phyloP scores from a whole-genome alignment of 495 filamentous ascomycete genomes.

The Aspergillus sclerotiicarbonarius region DNA sequence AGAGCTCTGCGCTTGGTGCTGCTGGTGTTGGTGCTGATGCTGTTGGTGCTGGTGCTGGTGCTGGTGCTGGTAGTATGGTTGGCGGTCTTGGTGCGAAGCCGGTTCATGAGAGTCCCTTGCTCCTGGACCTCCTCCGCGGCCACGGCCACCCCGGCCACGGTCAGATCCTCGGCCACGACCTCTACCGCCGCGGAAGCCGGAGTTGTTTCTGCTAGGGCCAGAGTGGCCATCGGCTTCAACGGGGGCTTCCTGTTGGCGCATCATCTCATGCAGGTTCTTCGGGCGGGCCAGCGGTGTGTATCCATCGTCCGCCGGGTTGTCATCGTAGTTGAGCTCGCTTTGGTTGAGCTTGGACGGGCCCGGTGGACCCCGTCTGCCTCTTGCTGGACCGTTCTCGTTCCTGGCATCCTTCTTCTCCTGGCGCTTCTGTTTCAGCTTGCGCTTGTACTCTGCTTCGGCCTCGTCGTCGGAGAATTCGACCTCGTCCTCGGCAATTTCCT shows the following conservation, averaged over 20 bases:
- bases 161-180: slow-evolving; percentile 45
- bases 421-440: slow-evolving; percentile 60
- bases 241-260: slow-evolving; percentile 43
- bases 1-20: slow-evolving; percentile 28
- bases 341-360: slow-evolving; percentile 42
- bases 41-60: slow-evolving; percentile 36
- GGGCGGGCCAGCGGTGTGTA: slow-evolving; percentile 71
- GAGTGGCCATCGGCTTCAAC: slow-evolving; percentile 41
- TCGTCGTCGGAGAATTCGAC: slow-evolving; percentile 96
- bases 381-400: slow-evolving; percentile 33
- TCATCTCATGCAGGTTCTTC: slow-evolving; percentile 54
- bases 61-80: slow-evolving; percentile 25
- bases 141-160: slow-evolving; percentile 47
- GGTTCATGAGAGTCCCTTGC: slow-evolving; percentile 39
- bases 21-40: slow-evolving; percentile 25
- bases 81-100: slow-evolving; percentile 37
- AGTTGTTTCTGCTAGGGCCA: slow-evolving; percentile 13
- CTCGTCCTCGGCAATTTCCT: slow-evolving; percentile 82
- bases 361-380: slow-evolving; percentile 31
- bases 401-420: slow-evolving; percentile 47
- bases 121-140: slow-evolving; percentile 49
- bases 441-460: slow-evolving; percentile 79
- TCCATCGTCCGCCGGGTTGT: slow-evolving; percentile 48
- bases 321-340: slow-evolving; percentile 55
- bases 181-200: slow-evolving; percentile 38